A percentile compares a stretch with the other conserved stretches of the same genome.
phyloP scores from a whole-genome alignment of 1,139 yeast genomes.

The Hyphopichia wangnamkhiaoensis region DNA sequence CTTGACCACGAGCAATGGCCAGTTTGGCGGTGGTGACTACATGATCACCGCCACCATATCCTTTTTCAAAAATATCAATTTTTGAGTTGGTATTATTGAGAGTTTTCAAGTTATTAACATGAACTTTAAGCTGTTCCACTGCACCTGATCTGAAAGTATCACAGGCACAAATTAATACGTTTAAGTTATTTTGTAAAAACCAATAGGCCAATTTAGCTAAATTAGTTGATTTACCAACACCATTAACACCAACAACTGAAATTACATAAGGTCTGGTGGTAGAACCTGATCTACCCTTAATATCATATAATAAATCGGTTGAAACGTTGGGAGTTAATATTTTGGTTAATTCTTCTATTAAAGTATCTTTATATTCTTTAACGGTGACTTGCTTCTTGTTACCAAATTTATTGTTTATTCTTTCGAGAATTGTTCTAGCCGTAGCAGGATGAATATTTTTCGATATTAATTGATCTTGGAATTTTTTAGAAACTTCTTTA shows the following conservation, averaged over 20 bases:
- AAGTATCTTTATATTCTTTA: slow-evolving; percentile 50
- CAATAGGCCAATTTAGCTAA: slow-evolving; percentile 93
- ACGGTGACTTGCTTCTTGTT: slow-evolving; percentile 32
- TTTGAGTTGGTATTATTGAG: slow-evolving; percentile 42
- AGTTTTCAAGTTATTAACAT: slow-evolving; percentile 78
- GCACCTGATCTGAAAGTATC: slow-evolving; percentile 99
- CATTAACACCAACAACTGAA: slow-evolving; percentile 96
- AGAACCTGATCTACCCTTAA: slow-evolving; percentile 51
- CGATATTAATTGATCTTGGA: slow-evolving; percentile 43
- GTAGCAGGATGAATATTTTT: slow-evolving; percentile 48
- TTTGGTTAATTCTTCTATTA: slow-evolving; percentile 75
- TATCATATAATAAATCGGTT: slow-evolving; percentile 81
- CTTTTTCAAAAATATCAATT: slow-evolving; percentile 87
- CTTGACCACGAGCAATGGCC: slow-evolving; percentile 72
- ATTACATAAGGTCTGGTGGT: slow-evolving; percentile 75
- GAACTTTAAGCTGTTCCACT: slow-evolving; percentile 93
- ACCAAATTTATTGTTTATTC: slow-evolving; percentile 32
- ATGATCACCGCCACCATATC: slow-evolving; percentile 93
- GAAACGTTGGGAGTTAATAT: slow-evolving; percentile 92
- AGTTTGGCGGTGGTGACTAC: slow-evolving; percentile 94
- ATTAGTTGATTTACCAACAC: slow-evolving; percentile 96
- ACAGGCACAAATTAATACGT: slow-evolving; percentile 91
- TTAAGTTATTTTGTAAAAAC: slow-evolving; percentile 86
- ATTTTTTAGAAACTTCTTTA: slow-evolving; percentile 43
- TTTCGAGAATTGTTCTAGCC: slow-evolving; percentile 38